These are phyloP conservation scores for Solanum rostratum DNA, from an alignment of 257 asterid species.

Conservation along the genomic window DNA sequence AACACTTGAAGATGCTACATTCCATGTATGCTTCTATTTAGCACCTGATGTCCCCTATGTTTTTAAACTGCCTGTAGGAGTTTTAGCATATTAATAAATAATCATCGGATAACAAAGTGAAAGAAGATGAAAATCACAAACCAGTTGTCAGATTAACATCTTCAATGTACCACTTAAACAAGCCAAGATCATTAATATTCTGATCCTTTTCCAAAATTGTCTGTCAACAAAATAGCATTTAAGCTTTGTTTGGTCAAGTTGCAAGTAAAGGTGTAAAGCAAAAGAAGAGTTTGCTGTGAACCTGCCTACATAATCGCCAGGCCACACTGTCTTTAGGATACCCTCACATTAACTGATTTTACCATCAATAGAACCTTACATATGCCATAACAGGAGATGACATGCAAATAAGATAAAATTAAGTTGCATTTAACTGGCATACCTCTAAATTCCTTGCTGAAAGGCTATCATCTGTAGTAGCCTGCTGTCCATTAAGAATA, in stretches of 20 bases:
- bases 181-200: neutral
- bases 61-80: neutral
- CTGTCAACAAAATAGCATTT: neutral
- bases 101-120: neutral
- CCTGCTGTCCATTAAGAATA: slow-evolving; percentile 67
- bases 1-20: neutral
- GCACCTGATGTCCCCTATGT: neutral
- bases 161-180: neutral
- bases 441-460: slow-evolving; percentile 95
- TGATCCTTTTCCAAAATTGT: neutral
- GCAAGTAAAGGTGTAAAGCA: neutral
- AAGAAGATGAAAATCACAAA: neutral
- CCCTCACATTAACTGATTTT: neutral
- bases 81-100: neutral
- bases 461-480: slow-evolving; percentile 71
- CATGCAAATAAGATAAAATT: neutral
- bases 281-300: neutral
- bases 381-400: neutral
- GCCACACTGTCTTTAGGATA: neutral
- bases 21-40: neutral
- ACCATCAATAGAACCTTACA: neutral
- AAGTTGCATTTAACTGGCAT: slow-evolving; percentile 5
- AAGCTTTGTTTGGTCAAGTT: neutral
- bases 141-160: neutral
- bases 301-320: neutral